Percentiles rank a stretch among this genome's conserved stretches.
Evolutionary conservation across 768 basidiomycete species (phyloP).

Genomic region (Mycena filopes): DNA sequence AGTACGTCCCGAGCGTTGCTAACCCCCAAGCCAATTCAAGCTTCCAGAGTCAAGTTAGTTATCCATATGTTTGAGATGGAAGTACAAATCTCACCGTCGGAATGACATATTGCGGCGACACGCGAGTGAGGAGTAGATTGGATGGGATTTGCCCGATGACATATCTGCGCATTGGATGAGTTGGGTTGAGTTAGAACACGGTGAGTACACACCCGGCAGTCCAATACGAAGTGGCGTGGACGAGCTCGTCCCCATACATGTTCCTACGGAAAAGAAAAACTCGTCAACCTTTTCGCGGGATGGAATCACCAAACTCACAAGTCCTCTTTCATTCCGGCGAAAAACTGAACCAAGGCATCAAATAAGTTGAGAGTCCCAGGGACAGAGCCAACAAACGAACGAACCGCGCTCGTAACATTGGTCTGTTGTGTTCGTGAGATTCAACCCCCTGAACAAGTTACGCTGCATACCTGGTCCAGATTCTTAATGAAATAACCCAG

Average conservation of each 20-base stretch:
- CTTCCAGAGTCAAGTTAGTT: background rate
- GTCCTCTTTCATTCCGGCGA: constrained; percentile 35
- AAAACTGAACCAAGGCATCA: constrained; percentile 20
- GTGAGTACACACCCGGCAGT: constrained; percentile 23
- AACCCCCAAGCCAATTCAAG: constrained; percentile 33
- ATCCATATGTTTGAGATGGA: background rate
- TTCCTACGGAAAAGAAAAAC: constrained; percentile 7
- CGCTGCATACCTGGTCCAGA: constrained; percentile 31
- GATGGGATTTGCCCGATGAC: constrained; percentile 35
- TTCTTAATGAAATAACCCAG: constrained; percentile 36
- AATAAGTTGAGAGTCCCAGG: background rate
- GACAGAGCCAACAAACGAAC: background rate
- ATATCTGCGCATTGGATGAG: constrained; percentile 13
- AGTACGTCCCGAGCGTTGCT: constrained; percentile 33
- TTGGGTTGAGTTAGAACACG: background rate
- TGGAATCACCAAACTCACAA: background rate
- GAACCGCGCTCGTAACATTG: constrained; percentile 31
- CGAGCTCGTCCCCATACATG: constrained; percentile 32
- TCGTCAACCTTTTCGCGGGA: background rate
- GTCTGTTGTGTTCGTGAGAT: constrained; percentile 10
- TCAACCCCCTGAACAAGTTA: background rate
- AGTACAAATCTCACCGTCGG: constrained; percentile 19
- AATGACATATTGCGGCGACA: constrained; percentile 33
- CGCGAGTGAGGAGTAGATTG: constrained; percentile 32
- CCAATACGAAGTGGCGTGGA: constrained; percentile 33